Percentiles rank a stretch among this genome's conserved stretches.
These are phyloP conservation scores for Syncephalastrum racemosum DNA, from an alignment of 371 early-diverging fungal species.

Conservation along the genomic window DNA sequence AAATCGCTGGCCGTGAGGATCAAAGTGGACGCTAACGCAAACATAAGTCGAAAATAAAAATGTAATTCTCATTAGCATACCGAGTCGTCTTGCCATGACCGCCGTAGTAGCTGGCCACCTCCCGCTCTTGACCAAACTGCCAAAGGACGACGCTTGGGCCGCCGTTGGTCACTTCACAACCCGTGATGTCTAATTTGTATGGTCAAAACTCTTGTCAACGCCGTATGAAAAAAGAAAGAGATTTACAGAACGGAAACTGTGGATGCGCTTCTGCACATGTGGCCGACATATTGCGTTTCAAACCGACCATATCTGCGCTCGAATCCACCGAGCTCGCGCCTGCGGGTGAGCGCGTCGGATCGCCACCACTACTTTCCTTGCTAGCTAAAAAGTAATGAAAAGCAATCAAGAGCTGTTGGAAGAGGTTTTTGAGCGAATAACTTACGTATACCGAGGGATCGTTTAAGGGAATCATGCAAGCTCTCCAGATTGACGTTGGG, in stretches of 20 bases:
- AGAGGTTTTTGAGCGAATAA: neutral
- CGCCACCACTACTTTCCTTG: conserved; percentile 1
- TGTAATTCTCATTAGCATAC: conserved; percentile 20
- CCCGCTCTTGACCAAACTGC: conserved; percentile 64
- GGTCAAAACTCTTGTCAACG: neutral
- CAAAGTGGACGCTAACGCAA: conserved; percentile 55
- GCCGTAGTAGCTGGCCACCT: conserved; percentile 58
- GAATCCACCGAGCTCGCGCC: conserved; percentile 19
- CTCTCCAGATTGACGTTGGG: conserved; percentile 39
- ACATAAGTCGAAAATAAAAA: neutral
- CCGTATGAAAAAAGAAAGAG: neutral
- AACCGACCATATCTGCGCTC: conserved; percentile 18
- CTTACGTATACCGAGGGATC: conserved; percentile 36
- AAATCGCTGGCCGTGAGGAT: conserved; percentile 75
- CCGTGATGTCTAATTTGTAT: conserved; percentile 47
- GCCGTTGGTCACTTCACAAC: conserved; percentile 44
- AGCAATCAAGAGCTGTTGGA: too few relatives aligned
- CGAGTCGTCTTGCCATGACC: conserved; percentile 49
- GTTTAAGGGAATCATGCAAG: conserved; percentile 42
- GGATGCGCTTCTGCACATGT: conserved; percentile 60
- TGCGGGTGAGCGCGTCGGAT: conserved; percentile 18
- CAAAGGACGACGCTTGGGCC: conserved; percentile 57
- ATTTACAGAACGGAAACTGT: conserved; percentile 56
- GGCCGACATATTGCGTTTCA: conserved; percentile 37
- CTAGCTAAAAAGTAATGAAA: too few relatives aligned